Percentiles rank a stretch among this genome's conserved stretches.
Evolutionary conservation across 352 stramenopile species (phyloP).

Genomic region (Phytophthora idaei): DNA sequence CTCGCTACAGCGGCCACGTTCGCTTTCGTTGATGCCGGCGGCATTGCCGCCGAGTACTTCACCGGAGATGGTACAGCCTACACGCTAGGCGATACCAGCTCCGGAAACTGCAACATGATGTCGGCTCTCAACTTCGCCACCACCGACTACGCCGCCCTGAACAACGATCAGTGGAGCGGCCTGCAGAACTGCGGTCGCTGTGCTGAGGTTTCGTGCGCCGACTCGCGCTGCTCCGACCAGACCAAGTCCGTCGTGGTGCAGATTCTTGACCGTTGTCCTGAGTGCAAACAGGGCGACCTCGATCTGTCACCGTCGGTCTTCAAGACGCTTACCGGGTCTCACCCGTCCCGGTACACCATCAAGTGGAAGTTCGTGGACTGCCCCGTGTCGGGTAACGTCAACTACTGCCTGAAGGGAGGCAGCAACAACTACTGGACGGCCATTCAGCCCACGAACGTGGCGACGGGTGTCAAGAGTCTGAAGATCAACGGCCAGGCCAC

Average conservation of each 20-base stretch:
- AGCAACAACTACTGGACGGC: conserved; percentile 58
- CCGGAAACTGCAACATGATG: conserved; percentile 63
- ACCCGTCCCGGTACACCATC: conserved; percentile 42
- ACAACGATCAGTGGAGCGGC: conserved; percentile 66
- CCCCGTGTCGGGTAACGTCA: conserved; percentile 50
- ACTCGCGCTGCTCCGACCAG: conserved; percentile 52
- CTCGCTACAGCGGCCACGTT: neutral
- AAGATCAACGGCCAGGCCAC: conserved; percentile 65
- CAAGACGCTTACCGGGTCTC: conserved; percentile 46
- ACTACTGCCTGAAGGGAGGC: conserved; percentile 60
- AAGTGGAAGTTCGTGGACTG: conserved; percentile 65
- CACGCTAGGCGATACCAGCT: conserved; percentile 40
- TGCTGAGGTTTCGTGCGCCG: conserved; percentile 62
- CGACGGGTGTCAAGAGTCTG: conserved; percentile 43
- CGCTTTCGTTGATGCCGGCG: conserved; percentile 12
- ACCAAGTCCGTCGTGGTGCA: conserved; percentile 54
- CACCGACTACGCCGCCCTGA: conserved; percentile 70
- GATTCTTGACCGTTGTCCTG: conserved; percentile 74
- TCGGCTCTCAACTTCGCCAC: conserved; percentile 35
- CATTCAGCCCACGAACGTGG: conserved; percentile 52
- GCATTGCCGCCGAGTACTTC: conserved; percentile 34
- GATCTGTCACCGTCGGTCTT: conserved; percentile 59
- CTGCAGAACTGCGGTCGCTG: conserved; percentile 69
- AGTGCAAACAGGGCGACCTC: conserved; percentile 69
- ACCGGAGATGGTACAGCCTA: conserved; percentile 54